phyloP scores from a whole-genome alignment of 805 yeast genomes.

The Saturnispora quitensis region DNA sequence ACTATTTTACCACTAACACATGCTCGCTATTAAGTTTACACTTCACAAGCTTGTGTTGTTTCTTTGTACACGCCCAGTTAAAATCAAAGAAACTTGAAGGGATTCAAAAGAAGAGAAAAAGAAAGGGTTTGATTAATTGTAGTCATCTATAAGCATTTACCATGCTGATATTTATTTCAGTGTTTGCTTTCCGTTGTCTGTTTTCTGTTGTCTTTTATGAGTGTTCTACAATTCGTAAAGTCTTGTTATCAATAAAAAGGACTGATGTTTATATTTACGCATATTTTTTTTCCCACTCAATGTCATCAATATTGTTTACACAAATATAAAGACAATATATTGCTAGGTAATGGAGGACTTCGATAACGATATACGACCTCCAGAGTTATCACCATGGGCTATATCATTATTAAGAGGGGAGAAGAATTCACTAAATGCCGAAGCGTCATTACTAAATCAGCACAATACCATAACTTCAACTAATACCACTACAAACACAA shows the following conservation, averaged over 20 bases:
- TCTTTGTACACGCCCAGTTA: no score
- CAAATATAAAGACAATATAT: background rate
- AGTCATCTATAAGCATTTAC: no score
- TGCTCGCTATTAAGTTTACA: no score
- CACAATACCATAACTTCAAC: constrained; percentile 2
- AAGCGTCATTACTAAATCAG: background rate
- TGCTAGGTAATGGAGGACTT: constrained; percentile 15
- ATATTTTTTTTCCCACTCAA: background rate
- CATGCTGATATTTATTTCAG: no score
- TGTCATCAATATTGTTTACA: background rate
- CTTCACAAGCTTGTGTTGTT: no score
- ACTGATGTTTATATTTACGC: background rate
- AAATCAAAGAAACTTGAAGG: no score
- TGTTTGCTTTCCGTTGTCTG: no score
- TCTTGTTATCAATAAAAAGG: background rate
- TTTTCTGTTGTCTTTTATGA: no score
- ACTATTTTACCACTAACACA: no score
- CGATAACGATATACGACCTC: constrained; percentile 40
- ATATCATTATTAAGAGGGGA: constrained; percentile 37
- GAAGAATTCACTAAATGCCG: background rate
- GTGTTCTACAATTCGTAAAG: no score
- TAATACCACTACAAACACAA: constrained; percentile 7
- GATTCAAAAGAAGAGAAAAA: no score
- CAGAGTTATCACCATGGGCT: constrained; percentile 45
- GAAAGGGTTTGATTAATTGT: no score